phyloP scores from a whole-genome alignment of 2,329 filamentous ascomycete species.

The Trichophyton verrucosum region DNA sequence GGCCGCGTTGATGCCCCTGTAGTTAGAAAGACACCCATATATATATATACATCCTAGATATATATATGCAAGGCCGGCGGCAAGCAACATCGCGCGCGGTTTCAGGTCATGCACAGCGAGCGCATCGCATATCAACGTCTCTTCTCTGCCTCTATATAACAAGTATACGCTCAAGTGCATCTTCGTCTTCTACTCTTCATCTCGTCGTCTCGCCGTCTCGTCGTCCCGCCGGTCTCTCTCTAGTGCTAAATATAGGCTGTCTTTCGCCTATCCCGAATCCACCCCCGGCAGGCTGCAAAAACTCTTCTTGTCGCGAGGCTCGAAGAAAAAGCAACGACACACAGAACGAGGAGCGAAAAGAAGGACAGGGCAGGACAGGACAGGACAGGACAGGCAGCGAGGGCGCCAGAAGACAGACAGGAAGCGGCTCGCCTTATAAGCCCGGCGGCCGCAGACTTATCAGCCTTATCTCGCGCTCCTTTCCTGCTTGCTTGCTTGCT shows the following conservation, averaged over 20 bases:
- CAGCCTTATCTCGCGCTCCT: neutral
- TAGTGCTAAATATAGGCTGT: neutral
- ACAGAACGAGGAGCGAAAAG: neutral
- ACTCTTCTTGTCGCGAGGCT: neutral
- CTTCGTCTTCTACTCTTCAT: neutral
- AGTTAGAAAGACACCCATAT: no score
- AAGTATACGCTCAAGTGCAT: neutral
- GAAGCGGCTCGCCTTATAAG: neutral
- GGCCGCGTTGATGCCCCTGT: no score
- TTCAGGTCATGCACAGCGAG: neutral
- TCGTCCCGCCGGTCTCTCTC: neutral
- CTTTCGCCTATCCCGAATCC: neutral
- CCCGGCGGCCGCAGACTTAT: neutral
- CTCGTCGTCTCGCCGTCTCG: neutral
- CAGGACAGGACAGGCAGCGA: no score
- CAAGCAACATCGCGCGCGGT: neutral
- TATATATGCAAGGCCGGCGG: neutral
- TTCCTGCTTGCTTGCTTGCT: neutral
- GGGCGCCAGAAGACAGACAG: no score
- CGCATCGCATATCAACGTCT: no score
- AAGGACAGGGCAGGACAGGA: neutral
- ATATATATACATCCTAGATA: no score
- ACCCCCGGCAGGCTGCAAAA: neutral
- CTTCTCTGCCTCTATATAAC: neutral
- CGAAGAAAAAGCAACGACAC: conserved; percentile 1